Evolutionary conservation across 2,329 filamentous ascomycete species (phyloP), one percentile per base, ranked within the genome.

Genomic region (Aspergillus pseudoviridinutans): DNA sequence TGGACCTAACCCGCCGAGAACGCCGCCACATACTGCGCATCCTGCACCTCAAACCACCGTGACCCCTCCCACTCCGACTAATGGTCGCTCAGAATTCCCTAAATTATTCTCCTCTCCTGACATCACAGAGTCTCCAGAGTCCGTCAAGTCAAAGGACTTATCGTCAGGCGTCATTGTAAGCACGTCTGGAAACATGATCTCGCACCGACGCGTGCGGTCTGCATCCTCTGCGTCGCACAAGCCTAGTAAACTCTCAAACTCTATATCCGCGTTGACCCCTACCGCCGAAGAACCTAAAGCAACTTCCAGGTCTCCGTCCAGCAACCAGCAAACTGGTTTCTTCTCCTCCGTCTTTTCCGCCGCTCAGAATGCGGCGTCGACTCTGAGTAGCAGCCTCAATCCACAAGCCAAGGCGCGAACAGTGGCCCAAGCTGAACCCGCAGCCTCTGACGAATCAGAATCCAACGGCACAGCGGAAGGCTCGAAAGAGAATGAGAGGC

Each of bases 261-360:
- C 87, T 51, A 87, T 87, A 62, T 82, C 84, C 55, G 85, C 84
- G 17, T 88, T 92, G 8, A 79, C 94, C 53, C 90, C 92, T 7
- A 89, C 87, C 0, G 80, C 85, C 41, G 92, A 97, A 72, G 87
- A 87, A 66, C 68, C 74, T 3, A 74, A 74, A 60, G 60, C 76
- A 63, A 66, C 73, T 56, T 70, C 78, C n/a, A 86, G 84, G 59
- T 80, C 83, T 65, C 68, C 85, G 35, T 79, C 83, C 29, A 82
- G 84, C n/a, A 77, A 75, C 32, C 74, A 76, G 51, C 76, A 77
- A 55, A 75, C 74, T 32, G 87, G 92, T 1, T 97, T 99, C 78
- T 97, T 99, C 76, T 96, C 91, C 4, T 92, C 90, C 27, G 90
- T 99, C 70, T 86, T 99, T 62, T 93, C 91, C 44, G 93, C 89